These are phyloP conservation scores for Pyrenula aspistea DNA, from an alignment of 495 filamentous ascomycete species.

Conservation along the genomic window DNA sequence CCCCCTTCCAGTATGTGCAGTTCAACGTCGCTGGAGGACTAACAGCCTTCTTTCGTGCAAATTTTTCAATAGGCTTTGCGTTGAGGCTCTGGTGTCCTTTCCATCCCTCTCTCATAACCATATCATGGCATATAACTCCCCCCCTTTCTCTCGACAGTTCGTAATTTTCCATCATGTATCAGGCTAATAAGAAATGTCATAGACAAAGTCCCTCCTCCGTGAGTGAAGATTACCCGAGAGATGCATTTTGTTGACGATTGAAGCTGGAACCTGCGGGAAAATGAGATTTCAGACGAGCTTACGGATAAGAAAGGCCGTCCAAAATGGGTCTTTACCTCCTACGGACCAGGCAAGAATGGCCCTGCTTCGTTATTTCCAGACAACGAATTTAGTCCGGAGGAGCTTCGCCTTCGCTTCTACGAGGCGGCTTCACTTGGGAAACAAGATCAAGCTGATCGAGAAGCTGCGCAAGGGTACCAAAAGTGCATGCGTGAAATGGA, in stretches of 20 bases:
- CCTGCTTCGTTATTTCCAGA: slow-evolving; percentile 64
- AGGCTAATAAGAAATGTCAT: too few relatives aligned
- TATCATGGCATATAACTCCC: too few relatives aligned
- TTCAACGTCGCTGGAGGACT: too few relatives aligned
- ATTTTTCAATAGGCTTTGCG: too few relatives aligned
- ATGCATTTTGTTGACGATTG: not conserved
- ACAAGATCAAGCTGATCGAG: slow-evolving; percentile 49
- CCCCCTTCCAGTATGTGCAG: slow-evolving; percentile 9
- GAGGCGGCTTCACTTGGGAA: slow-evolving; percentile 45
- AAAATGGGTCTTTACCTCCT: slow-evolving; percentile 73
- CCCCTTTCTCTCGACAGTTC: too few relatives aligned
- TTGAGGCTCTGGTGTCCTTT: too few relatives aligned
- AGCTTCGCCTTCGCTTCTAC: slow-evolving; percentile 61
- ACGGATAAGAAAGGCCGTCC: slow-evolving; percentile 47
- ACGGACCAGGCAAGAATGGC: slow-evolving; percentile 58
- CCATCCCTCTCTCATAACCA: too few relatives aligned
- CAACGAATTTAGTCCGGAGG: slow-evolving; percentile 77
- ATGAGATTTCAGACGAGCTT: slow-evolving; percentile 52
- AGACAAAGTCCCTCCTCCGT: too few relatives aligned
- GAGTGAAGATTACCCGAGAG: not conserved
- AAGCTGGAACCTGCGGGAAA: slow-evolving; percentile 39
- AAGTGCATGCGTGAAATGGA: slow-evolving; percentile 59
- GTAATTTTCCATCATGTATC: too few relatives aligned
- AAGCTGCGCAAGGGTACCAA: slow-evolving; percentile 45
- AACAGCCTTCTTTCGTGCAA: too few relatives aligned